Evolutionary conservation across 2,329 filamentous ascomycete species (phyloP), one percentile per base, ranked within the genome.

Genomic region (Fusarium dimerum): DNA sequence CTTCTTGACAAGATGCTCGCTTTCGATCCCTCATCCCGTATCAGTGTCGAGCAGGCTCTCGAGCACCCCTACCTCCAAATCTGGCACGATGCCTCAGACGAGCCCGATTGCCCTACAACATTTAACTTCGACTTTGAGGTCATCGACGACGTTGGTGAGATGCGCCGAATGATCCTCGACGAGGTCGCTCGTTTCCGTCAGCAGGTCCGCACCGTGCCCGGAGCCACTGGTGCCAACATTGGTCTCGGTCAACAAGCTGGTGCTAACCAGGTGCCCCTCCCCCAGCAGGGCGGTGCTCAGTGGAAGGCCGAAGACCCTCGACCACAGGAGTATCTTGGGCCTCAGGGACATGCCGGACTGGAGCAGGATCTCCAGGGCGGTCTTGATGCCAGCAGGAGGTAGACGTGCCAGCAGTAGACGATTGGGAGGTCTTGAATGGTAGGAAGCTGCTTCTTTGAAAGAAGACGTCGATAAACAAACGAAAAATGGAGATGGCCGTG

Each of bases 61-160:
- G 92, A 97, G 78, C 94, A 99, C 78, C 89, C 89, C 34, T 99
- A 99, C 76, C 83, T 99, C 50, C 85, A 93, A 68, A 97, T 99
- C 77, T 97, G 94, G 94, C 94, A 99, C 77, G 94, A 99, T 66
- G 90, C 92, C 47, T 92, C 89, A 5, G 94, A 99, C 74, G 94
- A 99, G 78, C 94, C 94, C 17, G 84, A 87, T 60, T 97, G 93
- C 77, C 92, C 92, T 0, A 90, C 88, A 15, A 92, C 91, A 16
- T 99, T 99, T 76, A 92, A 99, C 79, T 99, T 99, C 78, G 89
- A 93, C 71, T 99, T 99, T 68, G 94, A 99, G 73, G 87, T 96
- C n/a, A 85, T 97, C 39, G 93, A 99, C 48, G 94, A 97, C 42
- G 92, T 99, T 17, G 82, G 80, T 18, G 90, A 97, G 64, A 97